These are phyloP conservation scores for Glomus cerebriforme DNA, from an alignment of 192 early-diverging fungal genomes.

Conservation along the genomic window DNA sequence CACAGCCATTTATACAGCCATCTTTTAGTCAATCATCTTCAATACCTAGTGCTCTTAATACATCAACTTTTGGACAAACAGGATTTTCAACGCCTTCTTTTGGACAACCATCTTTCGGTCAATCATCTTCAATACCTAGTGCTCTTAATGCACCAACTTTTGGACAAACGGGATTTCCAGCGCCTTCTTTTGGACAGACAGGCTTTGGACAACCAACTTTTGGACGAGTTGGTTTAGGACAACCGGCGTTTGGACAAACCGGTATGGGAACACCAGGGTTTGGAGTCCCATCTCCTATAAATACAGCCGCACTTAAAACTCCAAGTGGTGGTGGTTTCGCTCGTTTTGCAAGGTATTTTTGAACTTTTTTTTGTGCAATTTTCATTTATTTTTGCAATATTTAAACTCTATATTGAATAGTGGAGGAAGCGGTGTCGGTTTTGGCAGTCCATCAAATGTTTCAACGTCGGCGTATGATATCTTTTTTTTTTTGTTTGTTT, in stretches of 20 bases:
- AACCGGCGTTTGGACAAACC: background rate
- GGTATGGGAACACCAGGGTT: background rate
- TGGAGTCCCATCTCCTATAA: background rate
- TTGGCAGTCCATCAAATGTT: background rate
- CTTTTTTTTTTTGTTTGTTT: background rate
- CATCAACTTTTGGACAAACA: background rate
- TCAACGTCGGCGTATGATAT: background rate
- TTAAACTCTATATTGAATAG: background rate
- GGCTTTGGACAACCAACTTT: background rate
- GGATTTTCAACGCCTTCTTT: background rate
- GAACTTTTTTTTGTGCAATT: too few relatives aligned
- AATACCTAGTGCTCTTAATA: background rate
- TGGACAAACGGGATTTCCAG: background rate
- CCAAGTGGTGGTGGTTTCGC: background rate
- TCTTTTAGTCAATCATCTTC: background rate
- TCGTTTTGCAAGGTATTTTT: background rate
- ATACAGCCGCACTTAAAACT: background rate
- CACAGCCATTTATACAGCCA: background rate
- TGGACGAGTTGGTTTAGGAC: background rate
- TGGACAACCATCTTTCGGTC: background rate
- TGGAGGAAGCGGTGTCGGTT: background rate
- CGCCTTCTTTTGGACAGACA: background rate
- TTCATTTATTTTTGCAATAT: background rate
- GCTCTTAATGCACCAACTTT: background rate
- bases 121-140: background rate